Evolutionary conservation across 2,329 filamentous ascomycete species (phyloP).

Genomic region (Scytalidium lignicola): DNA sequence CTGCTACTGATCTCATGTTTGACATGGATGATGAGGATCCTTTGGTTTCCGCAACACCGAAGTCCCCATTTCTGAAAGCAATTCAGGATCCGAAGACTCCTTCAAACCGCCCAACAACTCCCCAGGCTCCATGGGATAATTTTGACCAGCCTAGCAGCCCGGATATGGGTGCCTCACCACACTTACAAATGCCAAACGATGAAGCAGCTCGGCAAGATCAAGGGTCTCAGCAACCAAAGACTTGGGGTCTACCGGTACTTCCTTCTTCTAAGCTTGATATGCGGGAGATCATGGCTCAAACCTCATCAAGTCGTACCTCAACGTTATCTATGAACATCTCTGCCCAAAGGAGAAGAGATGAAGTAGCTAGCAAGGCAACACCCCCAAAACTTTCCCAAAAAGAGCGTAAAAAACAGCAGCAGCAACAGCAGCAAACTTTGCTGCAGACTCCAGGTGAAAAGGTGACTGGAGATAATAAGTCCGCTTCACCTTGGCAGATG

Average conservation of each 20-base stretch:
- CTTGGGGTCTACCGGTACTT: conserved; percentile 25
- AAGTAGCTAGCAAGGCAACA: conserved; percentile 29
- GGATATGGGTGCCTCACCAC: background rate
- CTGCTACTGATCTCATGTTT: conserved; percentile 77
- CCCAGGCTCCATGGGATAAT: conserved; percentile 12
- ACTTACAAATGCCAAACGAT: background rate
- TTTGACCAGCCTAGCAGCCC: conserved; percentile 4
- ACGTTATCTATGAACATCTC: conserved; percentile 49
- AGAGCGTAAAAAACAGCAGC: conserved; percentile 79
- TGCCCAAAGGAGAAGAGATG: conserved; percentile 37
- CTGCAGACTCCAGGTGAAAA: conserved; percentile 35
- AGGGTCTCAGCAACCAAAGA: conserved; percentile 14
- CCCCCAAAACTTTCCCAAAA: conserved; percentile 77
- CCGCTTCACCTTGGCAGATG: conserved; percentile 61
- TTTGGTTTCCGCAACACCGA: conserved; percentile 9
- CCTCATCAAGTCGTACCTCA: conserved; percentile 43
- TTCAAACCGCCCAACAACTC: conserved; percentile 2
- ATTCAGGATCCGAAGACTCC: conserved; percentile 1
- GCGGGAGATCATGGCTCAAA: conserved; percentile 79
- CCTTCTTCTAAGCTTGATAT: conserved; percentile 41
- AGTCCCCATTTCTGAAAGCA: conserved; percentile 7
- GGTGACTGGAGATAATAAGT: conserved; percentile 30
- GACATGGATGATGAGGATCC: conserved; percentile 71
- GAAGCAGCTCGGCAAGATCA: background rate
- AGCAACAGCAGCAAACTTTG: conserved; percentile 40